Evolutionary conservation across 73 alveolate genomes (phyloP).

Genomic region (Stentor coeruleus): DNA sequence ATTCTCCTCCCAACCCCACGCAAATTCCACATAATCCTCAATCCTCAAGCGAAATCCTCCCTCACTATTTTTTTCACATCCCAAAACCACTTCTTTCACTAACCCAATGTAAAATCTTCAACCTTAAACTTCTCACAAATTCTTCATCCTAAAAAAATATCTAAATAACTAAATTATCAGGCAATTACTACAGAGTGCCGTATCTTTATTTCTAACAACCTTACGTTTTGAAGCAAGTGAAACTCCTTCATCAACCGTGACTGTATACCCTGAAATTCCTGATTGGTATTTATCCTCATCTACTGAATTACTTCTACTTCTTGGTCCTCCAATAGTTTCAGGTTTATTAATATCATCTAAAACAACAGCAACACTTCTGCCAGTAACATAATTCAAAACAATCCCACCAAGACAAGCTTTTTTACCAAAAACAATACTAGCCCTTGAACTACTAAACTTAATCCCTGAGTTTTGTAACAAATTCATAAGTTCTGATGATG

Average conservation of each 20-base stretch:
- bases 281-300: background rate
- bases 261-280: background rate
- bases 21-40: background rate
- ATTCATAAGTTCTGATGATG: background rate
- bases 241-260: slow-evolving; percentile 10
- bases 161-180: background rate
- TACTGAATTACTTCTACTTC: background rate
- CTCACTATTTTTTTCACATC: background rate
- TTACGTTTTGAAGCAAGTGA: background rate
- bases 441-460: background rate
- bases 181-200: background rate
- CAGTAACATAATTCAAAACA: background rate
- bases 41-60: background rate
- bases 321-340: background rate
- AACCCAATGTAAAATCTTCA: background rate
- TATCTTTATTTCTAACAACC: background rate
- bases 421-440: slow-evolving; percentile 4
- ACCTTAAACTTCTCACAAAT: background rate
- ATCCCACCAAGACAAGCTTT: background rate
- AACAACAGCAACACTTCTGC: slow-evolving; percentile 17
- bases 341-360: background rate
- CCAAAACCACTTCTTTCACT: background rate
- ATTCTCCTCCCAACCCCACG: background rate
- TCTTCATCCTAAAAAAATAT: background rate
- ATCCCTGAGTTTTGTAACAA: slow-evolving; percentile 8